Percentiles rank a stretch among this genome's conserved stretches.
phyloP scores from a whole-genome alignment of 352 stramenopile species.

The Discostella stelligera region DNA sequence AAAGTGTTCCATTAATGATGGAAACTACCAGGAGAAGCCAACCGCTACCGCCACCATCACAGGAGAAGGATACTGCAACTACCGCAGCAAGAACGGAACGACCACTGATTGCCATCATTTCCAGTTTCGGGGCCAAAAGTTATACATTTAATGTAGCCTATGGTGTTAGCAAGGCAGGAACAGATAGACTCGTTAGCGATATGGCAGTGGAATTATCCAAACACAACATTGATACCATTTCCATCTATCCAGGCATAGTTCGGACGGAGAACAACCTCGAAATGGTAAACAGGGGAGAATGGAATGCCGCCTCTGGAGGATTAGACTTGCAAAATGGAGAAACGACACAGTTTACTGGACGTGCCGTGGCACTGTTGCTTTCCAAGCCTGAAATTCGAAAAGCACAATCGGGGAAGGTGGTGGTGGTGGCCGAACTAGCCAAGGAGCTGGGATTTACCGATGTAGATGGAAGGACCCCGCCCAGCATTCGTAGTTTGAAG shows the following conservation, averaged over 20 bases:
- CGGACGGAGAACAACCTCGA: constrained; percentile 74
- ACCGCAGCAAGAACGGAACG: background rate
- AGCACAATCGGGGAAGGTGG: constrained; percentile 56
- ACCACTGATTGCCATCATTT: constrained; percentile 68
- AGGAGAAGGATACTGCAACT: background rate
- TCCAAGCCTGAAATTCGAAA: constrained; percentile 47
- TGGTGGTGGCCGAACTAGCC: constrained; percentile 79
- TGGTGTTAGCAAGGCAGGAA: constrained; percentile 77
- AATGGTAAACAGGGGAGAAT: constrained; percentile 53
- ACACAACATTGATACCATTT: constrained; percentile 57
- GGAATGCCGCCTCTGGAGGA: constrained; percentile 61
- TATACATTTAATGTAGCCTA: constrained; percentile 85
- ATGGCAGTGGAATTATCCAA: constrained; percentile 70
- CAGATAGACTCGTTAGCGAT: constrained; percentile 75
- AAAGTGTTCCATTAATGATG: constrained; percentile 71
- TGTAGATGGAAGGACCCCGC: constrained; percentile 55
- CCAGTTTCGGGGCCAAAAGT: constrained; percentile 75
- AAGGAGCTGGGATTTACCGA: constrained; percentile 78
- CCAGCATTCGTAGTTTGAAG: constrained; percentile 69
- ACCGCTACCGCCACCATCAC: background rate
- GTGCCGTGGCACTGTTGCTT: constrained; percentile 61
- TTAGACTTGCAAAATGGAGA: constrained; percentile 66
- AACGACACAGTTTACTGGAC: constrained; percentile 66
- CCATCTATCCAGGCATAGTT: constrained; percentile 78
- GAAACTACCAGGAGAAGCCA: constrained; percentile 48